Evolutionary conservation across 139 green algal genomes (phyloP).

Genomic region (Coelastrella sp.): DNA sequence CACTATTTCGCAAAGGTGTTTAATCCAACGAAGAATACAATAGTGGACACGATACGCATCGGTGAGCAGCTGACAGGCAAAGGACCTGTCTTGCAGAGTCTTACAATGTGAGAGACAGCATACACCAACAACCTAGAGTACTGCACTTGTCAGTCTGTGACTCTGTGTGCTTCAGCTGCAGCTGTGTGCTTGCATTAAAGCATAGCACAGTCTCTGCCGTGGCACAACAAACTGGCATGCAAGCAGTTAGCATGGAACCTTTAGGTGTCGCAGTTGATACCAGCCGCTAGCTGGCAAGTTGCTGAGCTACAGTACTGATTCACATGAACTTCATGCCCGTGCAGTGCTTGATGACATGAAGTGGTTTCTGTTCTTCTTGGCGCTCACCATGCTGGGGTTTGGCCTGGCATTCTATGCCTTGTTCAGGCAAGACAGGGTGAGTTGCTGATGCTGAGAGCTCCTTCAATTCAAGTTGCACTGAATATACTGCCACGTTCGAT

Average conservation of each 20-base stretch:
- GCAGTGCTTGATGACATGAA: slow-evolving; percentile 61
- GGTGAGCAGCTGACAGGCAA: neutral
- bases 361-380: slow-evolving; percentile 65
- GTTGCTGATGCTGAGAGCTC: neutral
- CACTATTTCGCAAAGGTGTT: slow-evolving; percentile 64
- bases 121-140: too few species aligned
- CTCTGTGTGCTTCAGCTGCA: slow-evolving; percentile 1
- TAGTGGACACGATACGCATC: slow-evolving; percentile 53
- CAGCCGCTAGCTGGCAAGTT: too few species aligned
- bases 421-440: slow-evolving; percentile 36
- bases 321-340: neutral
- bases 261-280: too few species aligned
- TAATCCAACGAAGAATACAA: slow-evolving; percentile 49
- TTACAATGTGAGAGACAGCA: too few species aligned
- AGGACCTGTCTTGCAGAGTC: neutral
- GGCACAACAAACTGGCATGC: too few species aligned
- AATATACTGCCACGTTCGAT: too few species aligned
- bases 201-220: neutral
- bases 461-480: too few species aligned
- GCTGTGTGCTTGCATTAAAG: neutral
- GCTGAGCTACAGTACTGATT: too few species aligned
- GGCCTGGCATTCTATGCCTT: slow-evolving; percentile 63
- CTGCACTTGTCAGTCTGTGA: neutral
- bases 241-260: too few species aligned
- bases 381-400: slow-evolving; percentile 66